Evolutionary conservation across 768 basidiomycete genomes (phyloP).

Genomic region (Suillus decipiens): DNA sequence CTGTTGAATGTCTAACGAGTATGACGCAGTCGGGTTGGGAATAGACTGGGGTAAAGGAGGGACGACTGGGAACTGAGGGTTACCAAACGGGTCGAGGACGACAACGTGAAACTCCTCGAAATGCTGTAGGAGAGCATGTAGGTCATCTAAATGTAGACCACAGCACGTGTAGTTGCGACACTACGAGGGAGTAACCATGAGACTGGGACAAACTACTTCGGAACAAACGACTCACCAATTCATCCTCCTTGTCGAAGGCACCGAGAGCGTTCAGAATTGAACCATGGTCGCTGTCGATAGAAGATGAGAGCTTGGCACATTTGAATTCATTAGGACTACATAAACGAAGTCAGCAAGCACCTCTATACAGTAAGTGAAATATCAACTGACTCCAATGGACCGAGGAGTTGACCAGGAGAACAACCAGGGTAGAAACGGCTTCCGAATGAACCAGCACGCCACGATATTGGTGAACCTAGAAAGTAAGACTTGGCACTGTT

Average conservation of each 20-base stretch:
- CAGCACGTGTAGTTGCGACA: conserved; percentile 92
- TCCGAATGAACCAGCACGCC: conserved; percentile 67
- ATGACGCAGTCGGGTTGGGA: conserved; percentile 11
- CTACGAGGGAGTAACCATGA: conserved; percentile 32
- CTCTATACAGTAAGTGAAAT: neutral
- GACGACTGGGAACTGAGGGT: conserved; percentile 29
- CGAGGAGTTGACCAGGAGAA: conserved; percentile 61
- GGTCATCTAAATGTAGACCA: conserved; percentile 71
- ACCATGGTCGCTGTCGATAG: conserved; percentile 61
- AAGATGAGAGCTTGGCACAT: conserved; percentile 48
- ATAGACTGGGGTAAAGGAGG: conserved; percentile 30
- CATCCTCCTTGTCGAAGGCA: conserved; percentile 68
- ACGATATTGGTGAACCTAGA: conserved; percentile 73
- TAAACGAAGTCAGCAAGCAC: conserved; percentile 5
- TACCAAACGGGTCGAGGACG: conserved; percentile 52
- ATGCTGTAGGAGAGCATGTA: conserved; percentile 87
- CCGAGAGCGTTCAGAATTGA: conserved; percentile 66
- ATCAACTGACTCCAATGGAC: conserved; percentile 62
- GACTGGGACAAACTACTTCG: neutral
- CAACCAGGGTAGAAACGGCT: conserved; percentile 63
- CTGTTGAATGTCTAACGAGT: conserved; percentile 26
- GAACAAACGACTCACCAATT: conserved; percentile 53
- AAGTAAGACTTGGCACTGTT: conserved; percentile 65
- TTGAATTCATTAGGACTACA: conserved; percentile 48
- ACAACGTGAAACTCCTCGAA: conserved; percentile 91